Evolutionary conservation across 169 alveolate species (phyloP), one percentile per base, ranked within the genome.

Genomic region (Toxoplasma gondii): DNA sequence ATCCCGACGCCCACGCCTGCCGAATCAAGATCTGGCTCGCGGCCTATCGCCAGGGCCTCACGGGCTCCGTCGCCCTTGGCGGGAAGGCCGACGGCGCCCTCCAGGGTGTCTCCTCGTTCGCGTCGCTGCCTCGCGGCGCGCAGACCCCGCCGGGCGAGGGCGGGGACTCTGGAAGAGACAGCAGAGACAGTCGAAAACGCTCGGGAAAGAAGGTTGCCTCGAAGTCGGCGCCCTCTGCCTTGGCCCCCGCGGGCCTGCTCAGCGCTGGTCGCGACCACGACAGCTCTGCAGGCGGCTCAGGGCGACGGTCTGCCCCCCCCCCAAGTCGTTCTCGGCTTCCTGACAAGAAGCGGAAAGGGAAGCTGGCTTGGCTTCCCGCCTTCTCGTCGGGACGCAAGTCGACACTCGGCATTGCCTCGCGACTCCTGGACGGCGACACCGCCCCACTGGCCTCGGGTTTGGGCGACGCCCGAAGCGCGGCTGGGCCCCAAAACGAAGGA

Each of bases 1-100:
- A 96, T 69, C 97, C 97, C n/a, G 97, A 96, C 91, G 97, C 97
- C 2, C 96, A 95, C 58, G 97, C 97, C 0, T 78, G 95, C n/a
- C 92, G 97, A 31, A 91, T 96, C 64, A 88, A 93, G 82, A 70
- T 96, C n/a, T 94, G 96, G 96, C 95, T 96, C 2, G 95, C 93
- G 19, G 95, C 95, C n/a, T 34, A 43, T 41, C 70, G 88, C 4
- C 94, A 95, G 93, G 96, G 88, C 7, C 88, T 92, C 24, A 80
- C 94, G 22, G 83, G 91, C n/a, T 84, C 31, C 5, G 58, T 49
- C 58, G 88, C 88, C 27, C 45, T 49, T 27, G 78, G 45, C 41
- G 91, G 31, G 39, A 39, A 27, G 45, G 90, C 90, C 0, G 92
- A 49, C 58, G 58, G 12, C 58, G 58, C 58, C 12, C 67, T 0